phyloP scores from a whole-genome alignment of 192 early-diverging fungal genomes.

The Entophlyctis luteolus region DNA sequence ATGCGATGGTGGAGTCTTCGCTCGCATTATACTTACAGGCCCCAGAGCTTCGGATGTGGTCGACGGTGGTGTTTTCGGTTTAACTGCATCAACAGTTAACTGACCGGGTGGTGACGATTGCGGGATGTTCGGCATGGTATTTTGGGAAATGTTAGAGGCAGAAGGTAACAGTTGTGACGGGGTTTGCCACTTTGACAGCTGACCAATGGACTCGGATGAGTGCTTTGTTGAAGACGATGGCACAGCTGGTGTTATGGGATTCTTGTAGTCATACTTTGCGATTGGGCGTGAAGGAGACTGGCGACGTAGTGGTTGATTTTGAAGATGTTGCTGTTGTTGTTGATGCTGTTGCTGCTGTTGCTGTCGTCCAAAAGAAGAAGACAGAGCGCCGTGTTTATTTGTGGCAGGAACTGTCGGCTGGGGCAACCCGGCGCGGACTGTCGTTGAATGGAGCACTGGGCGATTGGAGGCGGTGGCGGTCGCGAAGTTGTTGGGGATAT shows the following conservation, averaged over 20 bases:
- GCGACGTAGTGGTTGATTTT: neutral
- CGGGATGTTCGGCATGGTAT: neutral
- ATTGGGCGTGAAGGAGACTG: neutral
- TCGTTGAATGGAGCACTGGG: no score
- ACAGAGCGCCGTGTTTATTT: no score
- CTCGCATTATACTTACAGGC: constrained; percentile 16
- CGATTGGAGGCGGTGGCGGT: no score
- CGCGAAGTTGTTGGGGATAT: no score
- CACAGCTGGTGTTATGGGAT: neutral
- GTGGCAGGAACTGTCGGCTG: no score
- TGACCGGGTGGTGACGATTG: neutral
- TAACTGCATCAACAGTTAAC: neutral
- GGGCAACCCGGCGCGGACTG: no score
- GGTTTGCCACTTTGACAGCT: no score
- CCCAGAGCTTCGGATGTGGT: neutral
- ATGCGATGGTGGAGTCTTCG: constrained; percentile 13
- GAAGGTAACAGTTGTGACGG: no score
- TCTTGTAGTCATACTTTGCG: neutral
- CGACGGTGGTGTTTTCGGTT: neutral
- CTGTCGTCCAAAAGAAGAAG: no score
- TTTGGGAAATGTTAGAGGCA: no score
- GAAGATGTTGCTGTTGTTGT: neutral
- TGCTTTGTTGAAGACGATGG: no score
- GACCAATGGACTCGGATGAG: no score
- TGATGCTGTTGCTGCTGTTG: neutral